A percentile compares a stretch with the other conserved stretches of the same genome.
Evolutionary conservation across 202 grass and related monocot genomes (phyloP).

Genomic region (Zizania palustris): DNA sequence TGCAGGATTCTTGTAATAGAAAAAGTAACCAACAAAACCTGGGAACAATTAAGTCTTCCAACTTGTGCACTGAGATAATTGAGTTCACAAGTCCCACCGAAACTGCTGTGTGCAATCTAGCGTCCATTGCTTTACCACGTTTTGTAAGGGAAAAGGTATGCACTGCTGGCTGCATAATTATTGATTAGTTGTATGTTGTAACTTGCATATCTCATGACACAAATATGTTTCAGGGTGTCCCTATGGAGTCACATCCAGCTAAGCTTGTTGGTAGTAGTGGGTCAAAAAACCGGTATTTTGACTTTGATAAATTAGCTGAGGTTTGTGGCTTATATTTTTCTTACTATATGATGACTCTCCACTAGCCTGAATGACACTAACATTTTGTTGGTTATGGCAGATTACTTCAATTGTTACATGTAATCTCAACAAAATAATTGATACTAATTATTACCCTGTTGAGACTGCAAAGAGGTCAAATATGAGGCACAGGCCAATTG

Average conservation of each 20-base stretch:
- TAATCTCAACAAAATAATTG: slow-evolving; percentile 94
- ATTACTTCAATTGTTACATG: slow-evolving; percentile 62
- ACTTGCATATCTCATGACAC: slow-evolving; percentile 5
- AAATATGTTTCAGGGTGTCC: slow-evolving; percentile 56
- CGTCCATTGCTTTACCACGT: slow-evolving; percentile 76
- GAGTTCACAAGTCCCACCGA: slow-evolving; percentile 74
- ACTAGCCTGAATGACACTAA: slow-evolving; percentile 31
- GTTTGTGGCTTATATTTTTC: slow-evolving; percentile 44
- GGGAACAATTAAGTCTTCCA: slow-evolving; percentile 77
- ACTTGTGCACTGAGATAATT: slow-evolving; percentile 76
- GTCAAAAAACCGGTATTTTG: slow-evolving; percentile 64
- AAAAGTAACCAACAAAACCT: slow-evolving; percentile 82
- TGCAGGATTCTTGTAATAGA: slow-evolving; percentile 74
- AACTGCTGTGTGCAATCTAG: slow-evolving; percentile 73
- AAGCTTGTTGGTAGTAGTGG: slow-evolving; percentile 68
- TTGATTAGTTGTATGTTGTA: background rate
- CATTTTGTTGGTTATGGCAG: slow-evolving; percentile 42
- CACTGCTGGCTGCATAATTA: background rate
- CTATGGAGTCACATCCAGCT: slow-evolving; percentile 72
- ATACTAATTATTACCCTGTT: slow-evolving; percentile 78
- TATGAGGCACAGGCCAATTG: slow-evolving; percentile 65
- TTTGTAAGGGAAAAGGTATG: slow-evolving; percentile 78
- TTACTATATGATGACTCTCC: slow-evolving; percentile 15
- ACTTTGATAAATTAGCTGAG: slow-evolving; percentile 78
- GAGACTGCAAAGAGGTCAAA: slow-evolving; percentile 81